phyloP scores from a whole-genome alignment of 495 filamentous ascomycete species.

The Glonium stellatum region DNA sequence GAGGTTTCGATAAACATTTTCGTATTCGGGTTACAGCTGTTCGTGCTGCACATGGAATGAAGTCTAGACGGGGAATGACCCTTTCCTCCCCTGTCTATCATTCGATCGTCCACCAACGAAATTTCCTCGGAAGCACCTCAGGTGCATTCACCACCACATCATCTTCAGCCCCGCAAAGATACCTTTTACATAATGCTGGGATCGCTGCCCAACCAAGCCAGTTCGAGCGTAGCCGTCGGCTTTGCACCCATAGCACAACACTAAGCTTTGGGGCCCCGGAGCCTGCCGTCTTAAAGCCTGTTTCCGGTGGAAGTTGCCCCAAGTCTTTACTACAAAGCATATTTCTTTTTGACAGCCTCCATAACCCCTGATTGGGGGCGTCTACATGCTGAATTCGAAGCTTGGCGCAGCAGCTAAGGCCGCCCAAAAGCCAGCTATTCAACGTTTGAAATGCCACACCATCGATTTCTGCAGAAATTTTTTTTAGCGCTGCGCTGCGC shows the following conservation, averaged over 20 bases:
- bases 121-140: neutral
- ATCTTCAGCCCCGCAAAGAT: neutral
- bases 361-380: neutral
- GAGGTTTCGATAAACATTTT: neutral
- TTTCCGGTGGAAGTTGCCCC: neutral
- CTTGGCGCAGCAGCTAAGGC: neutral
- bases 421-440: neutral
- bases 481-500: neutral
- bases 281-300: neutral
- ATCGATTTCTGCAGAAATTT: neutral
- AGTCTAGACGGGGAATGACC: neutral
- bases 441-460: neutral
- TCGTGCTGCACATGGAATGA: neutral
- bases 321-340: neutral
- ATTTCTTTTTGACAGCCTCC: neutral
- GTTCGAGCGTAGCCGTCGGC: neutral
- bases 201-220: neutral
- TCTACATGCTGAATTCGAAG: neutral
- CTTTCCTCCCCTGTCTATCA: neutral
- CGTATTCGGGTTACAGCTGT: neutral
- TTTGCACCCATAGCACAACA: neutral
- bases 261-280: slow-evolving; percentile 2
- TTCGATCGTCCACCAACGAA: neutral
- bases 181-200: neutral
- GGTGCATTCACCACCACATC: neutral